Evolutionary conservation across 331 rosid species (phyloP).

Genomic region (Pyrus hybrid): DNA sequence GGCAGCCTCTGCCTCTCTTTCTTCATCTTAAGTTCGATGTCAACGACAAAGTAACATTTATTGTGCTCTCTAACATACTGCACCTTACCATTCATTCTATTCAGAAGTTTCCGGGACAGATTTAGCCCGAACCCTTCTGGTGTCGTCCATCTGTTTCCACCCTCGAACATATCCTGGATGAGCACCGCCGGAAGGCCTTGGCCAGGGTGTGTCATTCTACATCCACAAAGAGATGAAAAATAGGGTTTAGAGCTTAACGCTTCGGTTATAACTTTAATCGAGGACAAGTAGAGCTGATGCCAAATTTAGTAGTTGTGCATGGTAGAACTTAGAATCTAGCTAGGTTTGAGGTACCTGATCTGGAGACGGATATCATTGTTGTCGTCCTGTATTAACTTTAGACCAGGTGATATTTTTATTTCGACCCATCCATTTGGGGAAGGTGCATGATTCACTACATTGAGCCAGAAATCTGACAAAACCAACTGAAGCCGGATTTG

Average conservation of each 20-base stretch:
- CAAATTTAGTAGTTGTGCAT: not conserved
- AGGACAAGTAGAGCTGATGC: not conserved
- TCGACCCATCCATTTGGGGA: conserved; percentile 63
- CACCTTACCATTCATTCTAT: conserved; percentile 57
- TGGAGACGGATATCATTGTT: conserved; percentile 39
- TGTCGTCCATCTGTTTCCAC: conserved; percentile 48
- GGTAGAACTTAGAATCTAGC: not conserved
- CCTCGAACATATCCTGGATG: conserved; percentile 55
- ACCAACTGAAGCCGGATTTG: conserved; percentile 73
- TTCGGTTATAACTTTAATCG: not conserved
- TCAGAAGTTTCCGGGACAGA: conserved; percentile 62
- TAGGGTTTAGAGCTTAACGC: not conserved
- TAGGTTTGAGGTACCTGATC: conserved; percentile 46
- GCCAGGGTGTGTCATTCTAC: conserved; percentile 74
- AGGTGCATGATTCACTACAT: conserved; percentile 51
- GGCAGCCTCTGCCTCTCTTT: conserved; percentile 25
- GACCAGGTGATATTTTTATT: conserved; percentile 47
- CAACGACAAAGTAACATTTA: conserved; percentile 60
- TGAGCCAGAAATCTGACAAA: conserved; percentile 62
- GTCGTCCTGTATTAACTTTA: conserved; percentile 53
- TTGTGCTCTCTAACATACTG: conserved; percentile 50
- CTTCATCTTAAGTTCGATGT: conserved; percentile 40
- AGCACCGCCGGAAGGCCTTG: conserved; percentile 58
- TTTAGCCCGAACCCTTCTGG: conserved; percentile 66
- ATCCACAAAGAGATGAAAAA: conserved; percentile 9